Conservation (phyloP, 2,329 filamentous ascomycete genomes). For the Fusarium citri region DNA sequence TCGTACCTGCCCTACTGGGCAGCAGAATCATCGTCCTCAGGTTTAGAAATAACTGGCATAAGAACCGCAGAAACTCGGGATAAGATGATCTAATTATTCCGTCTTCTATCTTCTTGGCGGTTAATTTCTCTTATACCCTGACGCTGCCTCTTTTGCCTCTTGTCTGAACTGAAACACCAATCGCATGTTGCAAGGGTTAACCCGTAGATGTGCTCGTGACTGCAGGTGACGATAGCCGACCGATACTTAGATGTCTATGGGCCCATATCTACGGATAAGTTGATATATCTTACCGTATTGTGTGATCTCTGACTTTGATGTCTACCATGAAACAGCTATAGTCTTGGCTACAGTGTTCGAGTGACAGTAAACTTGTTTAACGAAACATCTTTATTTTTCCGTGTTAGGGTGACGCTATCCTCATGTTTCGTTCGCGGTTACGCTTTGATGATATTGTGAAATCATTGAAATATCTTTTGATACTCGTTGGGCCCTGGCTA, state of each 20-base stretch:
- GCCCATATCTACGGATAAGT: conserved; percentile 1
- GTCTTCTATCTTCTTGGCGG: not conserved
- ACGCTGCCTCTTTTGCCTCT: not conserved
- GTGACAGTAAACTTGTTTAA: not conserved
- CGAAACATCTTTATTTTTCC: not conserved
- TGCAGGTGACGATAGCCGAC: not conserved
- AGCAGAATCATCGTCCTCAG: not conserved
- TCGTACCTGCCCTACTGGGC: not conserved
- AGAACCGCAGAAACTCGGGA: not conserved
- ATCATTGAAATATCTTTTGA: not conserved
- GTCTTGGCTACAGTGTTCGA: conserved; percentile 18
- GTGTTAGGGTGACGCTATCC: not conserved
- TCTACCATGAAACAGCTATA: conserved; percentile 20
- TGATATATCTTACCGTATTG: not conserved
- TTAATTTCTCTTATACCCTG: not conserved
- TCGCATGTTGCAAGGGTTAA: conserved; percentile 13
- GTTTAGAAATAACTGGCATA: not conserved
- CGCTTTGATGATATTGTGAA: not conserved
- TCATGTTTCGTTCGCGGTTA: not conserved
- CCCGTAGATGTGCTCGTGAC: not conserved
- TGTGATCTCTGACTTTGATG: not conserved
- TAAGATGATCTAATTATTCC: not conserved
- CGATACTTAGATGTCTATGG: conserved; percentile 9
- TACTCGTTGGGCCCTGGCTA: conserved; percentile 1
- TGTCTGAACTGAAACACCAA: conserved; percentile 27